phyloP scores from a whole-genome alignment of 805 yeast species.

The Zygosaccharomyces bisporus region DNA sequence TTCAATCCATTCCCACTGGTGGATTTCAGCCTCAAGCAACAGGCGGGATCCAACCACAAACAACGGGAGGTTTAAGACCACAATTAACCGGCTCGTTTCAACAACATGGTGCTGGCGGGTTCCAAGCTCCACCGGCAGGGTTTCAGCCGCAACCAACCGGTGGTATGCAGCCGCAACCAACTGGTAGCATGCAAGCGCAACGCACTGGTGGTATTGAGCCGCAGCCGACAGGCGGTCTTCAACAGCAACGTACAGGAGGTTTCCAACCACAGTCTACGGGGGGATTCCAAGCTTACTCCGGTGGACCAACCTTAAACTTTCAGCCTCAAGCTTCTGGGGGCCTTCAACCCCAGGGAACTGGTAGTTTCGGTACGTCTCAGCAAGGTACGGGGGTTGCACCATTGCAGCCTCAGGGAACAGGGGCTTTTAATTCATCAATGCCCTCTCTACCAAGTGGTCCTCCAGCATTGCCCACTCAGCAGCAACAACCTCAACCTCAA shows the following conservation, averaged over 20 bases:
- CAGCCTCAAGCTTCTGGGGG: slow-evolving; percentile 25
- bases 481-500: slow-evolving; percentile 6
- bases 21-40: slow-evolving; percentile 38
- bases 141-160: slow-evolving; percentile 23
- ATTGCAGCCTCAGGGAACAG: slow-evolving; percentile 8
- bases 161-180: slow-evolving; percentile 26
- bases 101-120: slow-evolving; percentile 48
- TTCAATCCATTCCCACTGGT: slow-evolving; percentile 54
- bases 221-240: slow-evolving; percentile 30
- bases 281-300: slow-evolving; percentile 30
- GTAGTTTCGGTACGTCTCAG: slow-evolving; percentile 33
- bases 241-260: slow-evolving; percentile 40
- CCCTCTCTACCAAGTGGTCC: not conserved
- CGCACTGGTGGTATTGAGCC: slow-evolving; percentile 31
- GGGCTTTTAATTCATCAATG: not conserved
- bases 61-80: slow-evolving; percentile 49
- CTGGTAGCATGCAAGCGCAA: slow-evolving; percentile 32
- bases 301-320: slow-evolving; percentile 1
- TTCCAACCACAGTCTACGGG: slow-evolving; percentile 44
- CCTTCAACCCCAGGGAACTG: slow-evolving; percentile 52
- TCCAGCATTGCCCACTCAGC: slow-evolving; percentile 5
- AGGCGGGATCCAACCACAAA: slow-evolving; percentile 46
- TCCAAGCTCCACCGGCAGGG: slow-evolving; percentile 47
- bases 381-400: slow-evolving; percentile 33
- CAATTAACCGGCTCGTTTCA: slow-evolving; percentile 41